Conservation (phyloP, 805 yeast genomes). For the Ascoidea asiatica region DNA sequence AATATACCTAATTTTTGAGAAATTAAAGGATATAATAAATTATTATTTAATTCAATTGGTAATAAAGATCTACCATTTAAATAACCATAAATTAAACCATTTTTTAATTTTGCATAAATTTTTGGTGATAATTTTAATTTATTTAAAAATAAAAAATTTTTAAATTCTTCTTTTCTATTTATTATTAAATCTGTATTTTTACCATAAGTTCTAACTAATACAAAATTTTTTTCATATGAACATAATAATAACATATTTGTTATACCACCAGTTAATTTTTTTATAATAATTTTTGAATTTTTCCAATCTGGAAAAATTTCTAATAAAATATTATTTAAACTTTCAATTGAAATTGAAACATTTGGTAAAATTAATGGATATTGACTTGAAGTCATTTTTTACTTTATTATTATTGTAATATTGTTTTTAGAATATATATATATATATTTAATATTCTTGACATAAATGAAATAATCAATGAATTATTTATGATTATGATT, state of each 20-base stretch:
- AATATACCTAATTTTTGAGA: slow-evolving; percentile 59
- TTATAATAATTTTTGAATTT: slow-evolving; percentile 20
- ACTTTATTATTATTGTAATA: no score
- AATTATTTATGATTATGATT: no score
- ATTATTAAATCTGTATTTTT: slow-evolving; percentile 59
- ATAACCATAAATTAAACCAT: slow-evolving; percentile 63
- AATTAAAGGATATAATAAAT: slow-evolving; percentile 37
- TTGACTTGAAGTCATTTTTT: not conserved
- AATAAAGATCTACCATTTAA: slow-evolving; percentile 49
- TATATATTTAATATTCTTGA: no score
- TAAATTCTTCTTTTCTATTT: slow-evolving; percentile 62
- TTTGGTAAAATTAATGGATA: slow-evolving; percentile 6
- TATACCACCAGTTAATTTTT: slow-evolving; percentile 46
- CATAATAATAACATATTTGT: slow-evolving; percentile 47
- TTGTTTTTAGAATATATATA: no score
- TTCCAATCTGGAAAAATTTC: slow-evolving; percentile 30
- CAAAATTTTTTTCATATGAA: slow-evolving; percentile 23
- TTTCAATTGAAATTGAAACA: slow-evolving; percentile 9
- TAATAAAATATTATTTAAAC: slow-evolving; percentile 24
- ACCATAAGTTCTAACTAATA: slow-evolving; percentile 60
- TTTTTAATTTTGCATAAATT: slow-evolving; percentile 51
- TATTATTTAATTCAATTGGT: slow-evolving; percentile 37
- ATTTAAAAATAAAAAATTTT: slow-evolving; percentile 51
- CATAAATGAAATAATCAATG: no score
- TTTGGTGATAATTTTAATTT: slow-evolving; percentile 54